These are phyloP conservation scores for Pseudogymnoascus sp. DNA, from an alignment of 2,329 filamentous ascomycete genomes.

Conservation along the genomic window DNA sequence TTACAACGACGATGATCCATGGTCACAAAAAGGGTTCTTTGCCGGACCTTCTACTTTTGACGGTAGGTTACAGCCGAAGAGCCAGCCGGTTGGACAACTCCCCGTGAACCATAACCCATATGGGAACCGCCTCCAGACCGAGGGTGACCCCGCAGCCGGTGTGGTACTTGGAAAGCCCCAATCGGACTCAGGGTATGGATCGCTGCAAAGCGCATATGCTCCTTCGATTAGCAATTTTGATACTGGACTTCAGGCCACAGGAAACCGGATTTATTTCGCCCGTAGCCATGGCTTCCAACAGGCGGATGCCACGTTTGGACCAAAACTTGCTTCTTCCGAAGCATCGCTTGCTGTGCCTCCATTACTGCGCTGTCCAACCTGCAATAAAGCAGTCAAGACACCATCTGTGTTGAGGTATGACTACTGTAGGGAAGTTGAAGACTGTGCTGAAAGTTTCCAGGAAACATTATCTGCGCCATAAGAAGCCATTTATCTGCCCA, in stretches of 20 bases:
- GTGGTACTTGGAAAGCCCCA: constrained; percentile 23
- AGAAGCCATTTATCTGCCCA: constrained; percentile 58
- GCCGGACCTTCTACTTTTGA: background rate
- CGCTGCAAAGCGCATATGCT: constrained; percentile 26
- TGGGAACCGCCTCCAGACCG: background rate
- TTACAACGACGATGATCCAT: background rate
- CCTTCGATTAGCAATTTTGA: constrained; percentile 28
- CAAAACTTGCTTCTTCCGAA: constrained; percentile 15
- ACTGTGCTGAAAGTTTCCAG: constrained; percentile 38
- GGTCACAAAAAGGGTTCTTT: background rate
- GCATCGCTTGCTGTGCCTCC: constrained; percentile 12
- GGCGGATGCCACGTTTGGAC: constrained; percentile 10
- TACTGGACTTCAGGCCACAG: constrained; percentile 24
- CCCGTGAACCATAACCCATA: background rate
- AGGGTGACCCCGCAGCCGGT: constrained; percentile 11
- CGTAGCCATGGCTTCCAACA: constrained; percentile 22
- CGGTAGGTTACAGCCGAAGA: background rate
- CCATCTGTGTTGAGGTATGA: constrained; percentile 50
- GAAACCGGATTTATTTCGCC: constrained; percentile 23
- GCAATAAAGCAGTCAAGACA: constrained; percentile 39
- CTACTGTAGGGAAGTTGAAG: background rate
- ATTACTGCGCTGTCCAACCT: constrained; percentile 33
- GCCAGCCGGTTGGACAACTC: background rate
- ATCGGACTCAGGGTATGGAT: constrained; percentile 32
- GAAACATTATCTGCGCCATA: constrained; percentile 67